Percentiles rank a stretch among this genome's conserved stretches.
phyloP scores from a whole-genome alignment of 176 grass and related monocot species.

The Pontederia crassipes region DNA sequence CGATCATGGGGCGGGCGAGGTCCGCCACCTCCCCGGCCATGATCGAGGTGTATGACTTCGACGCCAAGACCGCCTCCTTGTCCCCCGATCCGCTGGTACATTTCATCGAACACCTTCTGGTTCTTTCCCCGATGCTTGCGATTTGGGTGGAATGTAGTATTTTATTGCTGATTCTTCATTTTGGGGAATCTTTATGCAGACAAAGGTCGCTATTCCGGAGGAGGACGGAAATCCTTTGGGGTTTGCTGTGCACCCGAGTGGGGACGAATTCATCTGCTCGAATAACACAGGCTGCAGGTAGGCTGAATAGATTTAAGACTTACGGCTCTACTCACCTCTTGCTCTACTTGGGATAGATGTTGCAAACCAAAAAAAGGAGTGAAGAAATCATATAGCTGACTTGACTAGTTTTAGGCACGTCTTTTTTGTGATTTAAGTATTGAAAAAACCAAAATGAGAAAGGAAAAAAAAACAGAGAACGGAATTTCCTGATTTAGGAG shows the following conservation, averaged over 20 bases:
- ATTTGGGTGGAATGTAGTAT: neutral
- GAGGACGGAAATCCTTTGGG: conserved; percentile 34
- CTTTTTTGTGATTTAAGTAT: too few species aligned
- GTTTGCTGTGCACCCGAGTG: conserved; percentile 76
- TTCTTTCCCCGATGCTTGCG: neutral
- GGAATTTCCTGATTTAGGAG: too few species aligned
- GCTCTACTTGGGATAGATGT: neutral
- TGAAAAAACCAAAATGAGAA: too few species aligned
- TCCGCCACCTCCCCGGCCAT: conserved; percentile 18
- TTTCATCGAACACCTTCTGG: neutral
- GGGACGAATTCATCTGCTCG: conserved; percentile 76
- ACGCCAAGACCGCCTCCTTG: conserved; percentile 45
- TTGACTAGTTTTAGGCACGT: too few species aligned
- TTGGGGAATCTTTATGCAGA: conserved; percentile 24
- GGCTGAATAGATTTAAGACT: neutral
- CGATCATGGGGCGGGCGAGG: conserved; percentile 32
- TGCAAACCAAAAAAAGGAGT: neutral
- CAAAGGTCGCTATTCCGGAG: conserved; percentile 42
- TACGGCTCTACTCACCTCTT: too few species aligned
- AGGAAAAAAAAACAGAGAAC: too few species aligned
- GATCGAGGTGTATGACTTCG: conserved; percentile 68
- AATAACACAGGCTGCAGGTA: conserved; percentile 73
- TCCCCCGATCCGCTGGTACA: conserved; percentile 49
- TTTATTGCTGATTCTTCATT: neutral
- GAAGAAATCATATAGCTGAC: too few species aligned